Conservation (phyloP, 1,284 basidiomycete species). For the Malassezia arunalokei region DNA sequence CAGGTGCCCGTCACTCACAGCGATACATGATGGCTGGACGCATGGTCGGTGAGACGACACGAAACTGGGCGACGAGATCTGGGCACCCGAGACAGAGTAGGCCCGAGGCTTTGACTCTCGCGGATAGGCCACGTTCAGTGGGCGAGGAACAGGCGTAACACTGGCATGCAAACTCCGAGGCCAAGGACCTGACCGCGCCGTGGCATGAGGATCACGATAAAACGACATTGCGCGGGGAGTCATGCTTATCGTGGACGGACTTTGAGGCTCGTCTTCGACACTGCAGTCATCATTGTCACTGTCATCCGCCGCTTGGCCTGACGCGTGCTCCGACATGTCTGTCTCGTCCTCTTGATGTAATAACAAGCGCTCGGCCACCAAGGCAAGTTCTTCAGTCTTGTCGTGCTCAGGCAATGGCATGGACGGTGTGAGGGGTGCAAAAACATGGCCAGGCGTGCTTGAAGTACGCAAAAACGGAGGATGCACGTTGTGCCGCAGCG, state of each 20-base stretch:
- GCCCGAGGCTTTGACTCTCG: too few relatives aligned
- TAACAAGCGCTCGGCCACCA: slow-evolving; percentile 7
- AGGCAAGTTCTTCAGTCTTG: slow-evolving; percentile 8
- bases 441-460: neutral
- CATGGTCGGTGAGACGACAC: neutral
- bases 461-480: neutral
- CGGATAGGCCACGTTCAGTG: neutral
- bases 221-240: neutral
- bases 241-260: neutral
- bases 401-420: neutral
- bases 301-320: neutral
- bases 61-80: too few relatives aligned
- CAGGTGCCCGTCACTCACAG: neutral
- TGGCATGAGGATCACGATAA: neutral
- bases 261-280: neutral
- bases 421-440: too few relatives aligned
- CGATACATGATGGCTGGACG: neutral
- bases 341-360: neutral
- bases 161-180: neutral
- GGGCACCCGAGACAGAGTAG: too few relatives aligned
- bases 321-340: too few relatives aligned
- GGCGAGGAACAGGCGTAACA: neutral
- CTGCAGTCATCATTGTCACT: neutral
- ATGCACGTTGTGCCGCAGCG: neutral
- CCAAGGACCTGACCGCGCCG: neutral